These are phyloP conservation scores for Russula lepida DNA, from an alignment of 768 basidiomycete species.

Conservation along the genomic window DNA sequence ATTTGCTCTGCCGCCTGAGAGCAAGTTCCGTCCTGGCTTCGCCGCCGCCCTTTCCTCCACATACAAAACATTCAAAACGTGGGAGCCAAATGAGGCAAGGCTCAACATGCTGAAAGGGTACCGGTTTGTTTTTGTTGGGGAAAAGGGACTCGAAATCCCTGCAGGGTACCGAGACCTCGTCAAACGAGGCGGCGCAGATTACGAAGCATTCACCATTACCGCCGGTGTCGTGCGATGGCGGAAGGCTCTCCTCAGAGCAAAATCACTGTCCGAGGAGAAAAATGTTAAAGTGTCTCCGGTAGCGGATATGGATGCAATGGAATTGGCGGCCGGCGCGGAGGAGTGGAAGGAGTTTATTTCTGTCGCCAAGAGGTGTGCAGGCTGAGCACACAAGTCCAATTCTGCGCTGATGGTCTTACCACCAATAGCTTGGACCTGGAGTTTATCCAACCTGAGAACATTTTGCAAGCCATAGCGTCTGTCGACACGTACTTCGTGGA, in stretches of 20 bases:
- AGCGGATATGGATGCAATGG: slow-evolving; percentile 40
- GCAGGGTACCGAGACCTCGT: slow-evolving; percentile 47
- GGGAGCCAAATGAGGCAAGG: slow-evolving; percentile 63
- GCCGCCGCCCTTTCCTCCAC: slow-evolving; percentile 39
- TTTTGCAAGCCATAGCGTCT: slow-evolving; percentile 44
- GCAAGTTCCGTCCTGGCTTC: slow-evolving; percentile 53
- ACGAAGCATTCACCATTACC: slow-evolving; percentile 52
- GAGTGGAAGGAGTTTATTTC: slow-evolving; percentile 45
- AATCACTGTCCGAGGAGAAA: slow-evolving; percentile 33
- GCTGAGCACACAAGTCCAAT: neutral
- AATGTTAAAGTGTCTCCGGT: slow-evolving; percentile 37
- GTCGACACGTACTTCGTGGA: slow-evolving; percentile 30
- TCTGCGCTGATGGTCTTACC: neutral
- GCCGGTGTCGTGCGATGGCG: slow-evolving; percentile 43
- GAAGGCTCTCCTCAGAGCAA: slow-evolving; percentile 42
- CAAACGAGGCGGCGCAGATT: slow-evolving; percentile 47
- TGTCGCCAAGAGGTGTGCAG: slow-evolving; percentile 43
- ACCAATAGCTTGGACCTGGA: slow-evolving; percentile 33
- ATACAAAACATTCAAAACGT: slow-evolving; percentile 46
- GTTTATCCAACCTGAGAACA: slow-evolving; percentile 37
- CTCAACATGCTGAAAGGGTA: slow-evolving; percentile 42
- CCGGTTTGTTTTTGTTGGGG: slow-evolving; percentile 54
- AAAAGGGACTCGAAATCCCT: slow-evolving; percentile 43
- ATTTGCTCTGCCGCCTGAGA: slow-evolving; percentile 42
- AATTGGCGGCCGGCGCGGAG: slow-evolving; percentile 43